Percentiles rank a stretch among this genome's conserved stretches.
Evolutionary conservation across 345 rosid genomes (phyloP).

Genomic region (Populus pruinosa): DNA sequence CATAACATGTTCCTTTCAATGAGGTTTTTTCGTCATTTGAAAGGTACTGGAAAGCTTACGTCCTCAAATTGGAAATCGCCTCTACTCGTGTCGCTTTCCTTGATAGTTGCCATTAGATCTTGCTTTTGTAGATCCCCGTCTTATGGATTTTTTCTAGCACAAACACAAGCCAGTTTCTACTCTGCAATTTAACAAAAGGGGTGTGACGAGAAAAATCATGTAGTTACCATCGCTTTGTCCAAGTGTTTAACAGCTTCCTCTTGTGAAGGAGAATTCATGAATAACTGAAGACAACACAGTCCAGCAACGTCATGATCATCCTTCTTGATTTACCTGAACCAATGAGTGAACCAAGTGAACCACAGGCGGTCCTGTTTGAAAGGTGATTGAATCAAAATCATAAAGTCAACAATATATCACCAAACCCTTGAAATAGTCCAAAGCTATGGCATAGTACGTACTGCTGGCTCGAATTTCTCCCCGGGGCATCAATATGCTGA

Average conservation of each 20-base stretch:
- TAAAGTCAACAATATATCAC: background rate
- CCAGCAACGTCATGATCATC: conserved; percentile 87
- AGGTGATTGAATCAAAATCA: background rate
- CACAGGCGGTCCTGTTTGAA: background rate
- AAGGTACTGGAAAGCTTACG: background rate
- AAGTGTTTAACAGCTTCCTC: conserved; percentile 92
- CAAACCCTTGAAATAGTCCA: background rate
- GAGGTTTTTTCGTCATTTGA: background rate
- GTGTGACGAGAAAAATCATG: background rate
- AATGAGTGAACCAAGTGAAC: conserved; percentile 1
- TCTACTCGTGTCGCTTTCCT: background rate
- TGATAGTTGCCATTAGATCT: background rate
- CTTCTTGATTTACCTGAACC: conserved; percentile 80
- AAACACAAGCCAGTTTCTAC: background rate
- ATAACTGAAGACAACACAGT: conserved; percentile 86
- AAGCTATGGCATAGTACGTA: background rate
- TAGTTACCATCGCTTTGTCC: conserved; percentile 77
- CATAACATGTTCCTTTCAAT: background rate
- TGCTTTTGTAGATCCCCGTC: background rate
- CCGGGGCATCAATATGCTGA: background rate
- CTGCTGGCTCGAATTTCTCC: background rate
- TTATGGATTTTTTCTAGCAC: background rate
- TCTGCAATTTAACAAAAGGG: conserved; percentile 1
- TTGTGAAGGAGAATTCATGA: conserved; percentile 80
- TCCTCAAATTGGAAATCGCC: background rate